Evolutionary conservation across 768 basidiomycete species (phyloP).

Genomic region (Termitomyces sp.): DNA sequence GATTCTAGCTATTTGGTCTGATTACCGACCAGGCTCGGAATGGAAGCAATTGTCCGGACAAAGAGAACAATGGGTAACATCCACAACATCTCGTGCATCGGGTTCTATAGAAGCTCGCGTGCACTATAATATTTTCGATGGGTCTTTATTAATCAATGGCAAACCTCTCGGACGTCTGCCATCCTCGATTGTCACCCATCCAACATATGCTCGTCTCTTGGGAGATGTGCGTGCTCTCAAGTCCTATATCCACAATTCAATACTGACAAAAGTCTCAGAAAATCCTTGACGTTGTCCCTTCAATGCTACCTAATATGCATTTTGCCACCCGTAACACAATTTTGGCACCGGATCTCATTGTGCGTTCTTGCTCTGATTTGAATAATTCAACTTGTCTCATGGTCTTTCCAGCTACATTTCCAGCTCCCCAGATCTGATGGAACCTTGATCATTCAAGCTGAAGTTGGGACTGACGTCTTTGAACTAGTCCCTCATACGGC

Average conservation of each 20-base stretch:
- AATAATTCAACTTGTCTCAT: neutral
- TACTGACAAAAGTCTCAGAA: neutral
- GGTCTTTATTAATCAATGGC: neutral
- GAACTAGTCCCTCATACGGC: slow-evolving; percentile 34
- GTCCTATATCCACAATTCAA: neutral
- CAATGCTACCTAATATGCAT: neutral
- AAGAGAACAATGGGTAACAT: neutral
- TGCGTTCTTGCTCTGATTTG: neutral
- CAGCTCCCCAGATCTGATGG: slow-evolving; percentile 14
- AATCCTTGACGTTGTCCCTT: neutral
- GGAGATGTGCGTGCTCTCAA: neutral
- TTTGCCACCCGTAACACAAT: neutral
- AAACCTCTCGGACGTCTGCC: neutral
- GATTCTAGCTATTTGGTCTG: neutral
- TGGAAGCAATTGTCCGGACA: neutral
- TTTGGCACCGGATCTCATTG: neutral
- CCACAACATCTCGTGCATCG: neutral
- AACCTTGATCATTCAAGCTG: slow-evolving; percentile 31
- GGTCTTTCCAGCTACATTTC: slow-evolving; percentile 29
- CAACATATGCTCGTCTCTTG: neutral
- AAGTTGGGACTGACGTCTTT: slow-evolving; percentile 8
- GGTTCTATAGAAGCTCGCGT: neutral
- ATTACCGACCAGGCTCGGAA: neutral
- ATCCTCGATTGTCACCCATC: neutral
- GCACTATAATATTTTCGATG: neutral